Percentiles rank a stretch among this genome's conserved stretches.
phyloP scores from a whole-genome alignment of 2,329 filamentous ascomycete species.

The Alternaria incomplexa region DNA sequence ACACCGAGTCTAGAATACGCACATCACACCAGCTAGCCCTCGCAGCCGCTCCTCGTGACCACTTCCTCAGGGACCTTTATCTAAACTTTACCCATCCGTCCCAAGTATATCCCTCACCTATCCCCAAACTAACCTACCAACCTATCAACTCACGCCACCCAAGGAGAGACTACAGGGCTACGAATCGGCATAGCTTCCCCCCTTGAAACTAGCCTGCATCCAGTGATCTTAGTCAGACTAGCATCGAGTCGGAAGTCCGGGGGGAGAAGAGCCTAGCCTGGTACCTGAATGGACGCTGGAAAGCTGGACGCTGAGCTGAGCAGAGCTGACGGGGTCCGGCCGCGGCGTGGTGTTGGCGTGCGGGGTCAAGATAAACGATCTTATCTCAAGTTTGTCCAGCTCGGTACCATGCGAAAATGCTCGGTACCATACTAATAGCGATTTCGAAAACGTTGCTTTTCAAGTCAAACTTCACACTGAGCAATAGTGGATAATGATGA shows the following conservation, averaged over 20 bases:
- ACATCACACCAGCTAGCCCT: too few species aligned
- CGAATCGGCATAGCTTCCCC: neutral
- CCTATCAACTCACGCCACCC: neutral
- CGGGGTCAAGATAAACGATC: neutral
- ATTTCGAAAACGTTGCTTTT: neutral
- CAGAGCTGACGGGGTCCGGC: neutral
- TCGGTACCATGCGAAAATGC: neutral
- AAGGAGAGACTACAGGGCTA: neutral
- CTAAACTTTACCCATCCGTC: neutral
- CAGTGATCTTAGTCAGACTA: neutral
- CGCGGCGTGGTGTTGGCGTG: neutral
- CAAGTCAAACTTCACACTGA: neutral
- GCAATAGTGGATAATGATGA: slow-evolving; percentile 11
- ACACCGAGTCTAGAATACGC: neutral
- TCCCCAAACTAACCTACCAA: neutral
- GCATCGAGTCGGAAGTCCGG: neutral
- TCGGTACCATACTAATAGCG: neutral
- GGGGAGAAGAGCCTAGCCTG: neutral
- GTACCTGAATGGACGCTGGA: neutral
- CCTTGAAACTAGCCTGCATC: neutral
- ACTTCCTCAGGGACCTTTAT: neutral
- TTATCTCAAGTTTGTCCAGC: neutral
- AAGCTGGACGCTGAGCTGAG: too few species aligned
- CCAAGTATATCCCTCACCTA: neutral
- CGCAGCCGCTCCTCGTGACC: neutral